Conservation (phyloP, 2,329 filamentous ascomycete genomes). For the Diaporthe sp. region DNA sequence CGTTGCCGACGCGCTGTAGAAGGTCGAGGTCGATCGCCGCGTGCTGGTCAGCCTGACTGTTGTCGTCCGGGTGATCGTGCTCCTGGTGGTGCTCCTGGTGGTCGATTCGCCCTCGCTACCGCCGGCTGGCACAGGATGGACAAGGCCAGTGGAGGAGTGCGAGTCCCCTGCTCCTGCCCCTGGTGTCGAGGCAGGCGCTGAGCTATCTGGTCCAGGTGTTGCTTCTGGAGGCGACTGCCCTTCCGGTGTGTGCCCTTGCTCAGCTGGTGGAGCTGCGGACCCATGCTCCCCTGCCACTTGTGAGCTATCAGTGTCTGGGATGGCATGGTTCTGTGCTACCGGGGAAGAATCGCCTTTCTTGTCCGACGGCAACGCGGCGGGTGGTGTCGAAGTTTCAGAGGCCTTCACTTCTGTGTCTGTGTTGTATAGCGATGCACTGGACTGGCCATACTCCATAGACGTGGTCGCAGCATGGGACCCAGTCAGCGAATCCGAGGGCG, state of each 20-base stretch:
- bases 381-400: neutral
- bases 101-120: neutral
- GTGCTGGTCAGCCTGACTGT: slow-evolving; percentile 19
- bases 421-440: slow-evolving; percentile 10
- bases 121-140: neutral
- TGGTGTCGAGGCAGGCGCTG: neutral
- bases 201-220: neutral
- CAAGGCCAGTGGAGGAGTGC: neutral
- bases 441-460: neutral
- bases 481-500: too few species aligned
- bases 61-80: slow-evolving; percentile 9
- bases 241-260: neutral
- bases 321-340: neutral
- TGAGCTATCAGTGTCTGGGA: neutral
- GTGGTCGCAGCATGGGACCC: neutral
- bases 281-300: neutral
- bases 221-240: neutral
- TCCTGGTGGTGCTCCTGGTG: slow-evolving; percentile 15
- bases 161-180: neutral
- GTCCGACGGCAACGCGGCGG: neutral
- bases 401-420: neutral
- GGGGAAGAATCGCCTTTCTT: neutral
- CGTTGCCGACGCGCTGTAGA: neutral
- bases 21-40: neutral
- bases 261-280: neutral